A percentile compares a stretch with the other conserved stretches of the same genome.
Evolutionary conservation across 352 stramenopile species (phyloP).

Genomic region (Phytopythium mirpurense): DNA sequence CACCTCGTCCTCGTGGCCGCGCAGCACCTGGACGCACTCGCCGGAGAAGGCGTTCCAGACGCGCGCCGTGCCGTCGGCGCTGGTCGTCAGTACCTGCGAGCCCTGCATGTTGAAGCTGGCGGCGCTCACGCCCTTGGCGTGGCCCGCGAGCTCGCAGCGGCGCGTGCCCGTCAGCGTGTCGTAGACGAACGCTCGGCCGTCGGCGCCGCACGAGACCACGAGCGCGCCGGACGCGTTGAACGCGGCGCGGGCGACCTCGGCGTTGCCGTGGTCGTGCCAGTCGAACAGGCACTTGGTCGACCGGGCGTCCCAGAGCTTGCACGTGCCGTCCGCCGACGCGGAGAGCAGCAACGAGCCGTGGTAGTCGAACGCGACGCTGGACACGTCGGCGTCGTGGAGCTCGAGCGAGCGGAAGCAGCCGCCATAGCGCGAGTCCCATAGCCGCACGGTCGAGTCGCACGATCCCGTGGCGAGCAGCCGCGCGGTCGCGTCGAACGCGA

Average conservation of each 20-base stretch:
- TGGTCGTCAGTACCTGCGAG: constrained; percentile 49
- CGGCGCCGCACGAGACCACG: constrained; percentile 39
- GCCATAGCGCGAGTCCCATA: constrained; percentile 71
- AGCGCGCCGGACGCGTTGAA: constrained; percentile 72
- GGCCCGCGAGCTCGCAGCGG: constrained; percentile 35
- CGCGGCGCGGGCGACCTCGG: constrained; percentile 44
- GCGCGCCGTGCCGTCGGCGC: constrained; percentile 45
- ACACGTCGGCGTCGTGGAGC: constrained; percentile 48
- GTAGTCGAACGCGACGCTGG: constrained; percentile 60
- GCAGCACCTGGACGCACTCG: constrained; percentile 53
- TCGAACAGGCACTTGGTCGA: constrained; percentile 58
- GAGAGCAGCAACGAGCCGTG: constrained; percentile 45
- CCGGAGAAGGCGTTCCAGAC: constrained; percentile 71
- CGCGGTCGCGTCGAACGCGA: constrained; percentile 44
- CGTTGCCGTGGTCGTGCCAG: constrained; percentile 33
- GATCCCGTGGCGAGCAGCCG: constrained; percentile 53
- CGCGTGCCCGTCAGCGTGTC: constrained; percentile 61
- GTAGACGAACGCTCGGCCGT: constrained; percentile 62
- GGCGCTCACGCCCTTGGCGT: constrained; percentile 41
- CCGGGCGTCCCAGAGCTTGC: constrained; percentile 71
- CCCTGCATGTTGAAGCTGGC: constrained; percentile 68
- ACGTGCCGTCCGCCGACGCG: constrained; percentile 46
- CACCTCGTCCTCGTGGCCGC: constrained; percentile 61
- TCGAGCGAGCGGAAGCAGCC: constrained; percentile 69
- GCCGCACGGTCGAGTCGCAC: constrained; percentile 59